These are phyloP conservation scores for Rhizopogon vulgaris DNA, from an alignment of 768 basidiomycete species.

Conservation along the genomic window DNA sequence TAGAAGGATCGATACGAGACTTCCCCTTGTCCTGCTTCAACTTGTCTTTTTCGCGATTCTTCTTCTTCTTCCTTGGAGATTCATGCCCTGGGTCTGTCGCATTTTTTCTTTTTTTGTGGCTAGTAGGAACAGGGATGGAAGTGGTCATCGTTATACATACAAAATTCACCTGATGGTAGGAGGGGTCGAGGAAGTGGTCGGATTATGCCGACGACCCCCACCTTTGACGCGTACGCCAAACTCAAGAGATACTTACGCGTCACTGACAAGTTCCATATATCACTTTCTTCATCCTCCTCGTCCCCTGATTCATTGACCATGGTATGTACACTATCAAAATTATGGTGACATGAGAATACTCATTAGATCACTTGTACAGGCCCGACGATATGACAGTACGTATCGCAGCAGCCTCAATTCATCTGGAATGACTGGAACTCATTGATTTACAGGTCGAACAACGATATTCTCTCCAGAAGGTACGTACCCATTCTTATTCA, in stretches of 20 bases:
- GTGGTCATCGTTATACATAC: slow-evolving; percentile 1
- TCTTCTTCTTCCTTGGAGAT: slow-evolving; percentile 31
- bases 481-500: slow-evolving; percentile 25
- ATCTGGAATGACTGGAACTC: slow-evolving; percentile 13
- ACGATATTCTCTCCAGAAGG: slow-evolving; percentile 99
- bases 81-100: slow-evolving; percentile 15
- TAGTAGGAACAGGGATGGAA: slow-evolving; percentile 1
- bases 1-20: slow-evolving; percentile 21
- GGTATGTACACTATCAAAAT: slow-evolving; percentile 29
- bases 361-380: slow-evolving; percentile 30
- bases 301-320: slow-evolving; percentile 29
- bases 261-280: slow-evolving; percentile 8
- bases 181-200: neutral
- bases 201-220: neutral
- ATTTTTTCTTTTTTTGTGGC: slow-evolving; percentile 42
- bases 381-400: slow-evolving; percentile 94
- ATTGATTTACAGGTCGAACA: slow-evolving; percentile 64
- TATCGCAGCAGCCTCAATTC: slow-evolving; percentile 10
- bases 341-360: neutral
- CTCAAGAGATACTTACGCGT: slow-evolving; percentile 15
- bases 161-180: neutral
- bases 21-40: slow-evolving; percentile 30
- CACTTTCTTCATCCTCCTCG: slow-evolving; percentile 4
- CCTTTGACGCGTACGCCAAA: slow-evolving; percentile 17
- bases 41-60: neutral